Base-by-base conservation (phyloP, 257 asterid species). In the Solanum virginianum region DNA sequence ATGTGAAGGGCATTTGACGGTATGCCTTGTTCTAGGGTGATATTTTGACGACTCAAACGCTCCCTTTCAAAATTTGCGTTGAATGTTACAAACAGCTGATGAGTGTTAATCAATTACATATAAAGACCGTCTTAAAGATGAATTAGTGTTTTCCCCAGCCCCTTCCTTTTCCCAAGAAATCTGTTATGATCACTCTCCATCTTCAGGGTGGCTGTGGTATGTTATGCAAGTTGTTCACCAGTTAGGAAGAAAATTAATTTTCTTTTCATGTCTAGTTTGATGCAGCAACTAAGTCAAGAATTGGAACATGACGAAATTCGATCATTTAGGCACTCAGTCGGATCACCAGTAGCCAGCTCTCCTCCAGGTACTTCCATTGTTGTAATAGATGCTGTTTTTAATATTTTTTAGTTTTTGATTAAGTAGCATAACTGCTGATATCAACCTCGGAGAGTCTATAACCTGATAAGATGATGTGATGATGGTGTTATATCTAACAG, bases 271-370 rank as follows among this genome's bases (percentile, higher is more conserved):
- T 70, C 59, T 90, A 97, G 99, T 90, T 89, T 97, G 88, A 90
- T 97, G 95, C 97, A 90, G 91, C 99, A 95, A 86, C 88, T 97
- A 89, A 91, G 87, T 90, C 99, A 93, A 92, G 99, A 97, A 57
- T 94, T 88, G 87, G 99, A 95, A 81, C 92, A 85, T 68, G 99
- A 96, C 24, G 99, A 95, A 60, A 88, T 90, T 88, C 94, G 95
- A 74, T 85, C 88, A 79, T 86, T 96, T 80, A 91, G 85, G 47
- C 95, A 91, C 88, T 94, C 89, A 89, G 93, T 94, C 74, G 98
- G 98, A 84, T 97, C 98, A 4, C 99, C 99, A 39, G 71, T 97
- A 13, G 93, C 90, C 89, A 92, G 85, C 91, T 97, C 99, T 90
- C 99, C 99, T 70, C 95, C 99, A 88, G 96, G 97, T 90, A 91